Evolutionary conservation across 805 yeast genomes (phyloP), one percentile per base, ranked within the genome.

Genomic region (Candida glaebosa): DNA sequence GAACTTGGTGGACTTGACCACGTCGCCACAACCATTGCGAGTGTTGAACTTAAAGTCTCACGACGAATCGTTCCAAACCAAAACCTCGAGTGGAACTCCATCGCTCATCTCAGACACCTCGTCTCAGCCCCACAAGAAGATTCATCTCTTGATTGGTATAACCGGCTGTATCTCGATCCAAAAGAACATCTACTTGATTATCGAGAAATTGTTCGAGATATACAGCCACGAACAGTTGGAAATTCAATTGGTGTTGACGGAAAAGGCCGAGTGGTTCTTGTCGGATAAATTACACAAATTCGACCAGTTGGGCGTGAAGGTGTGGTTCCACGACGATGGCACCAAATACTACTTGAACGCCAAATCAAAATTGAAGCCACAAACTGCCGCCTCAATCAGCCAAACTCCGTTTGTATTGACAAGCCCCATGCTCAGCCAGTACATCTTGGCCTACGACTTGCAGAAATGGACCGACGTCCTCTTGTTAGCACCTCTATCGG

Each of bases 381-480:
- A 37, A 5, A 17, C 18, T 9, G 4, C 43, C 5, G 9, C 43
- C 3, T 25, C 42, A 2, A 30, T 28, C 16, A 22, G 6, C 16
- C 38, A 34, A 34, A 7, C 38, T 10, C 18, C 28, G 26, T 17
- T 17, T 15, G 18, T 28, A 26, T 24, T 46, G 17, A 45, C 48
- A 16, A 40, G 49, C 9, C 44, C 38, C 16, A 16, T 44, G 2
- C 34, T 52, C 8, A 47, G 46, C 25, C 52, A 52, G 32, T 51
- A 41, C 40, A 28, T 40, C 14, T 37, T 57, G 16, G 43, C 54
- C 12, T 50, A 47, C 31, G 53, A 57, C 3, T 38, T 57, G 16
- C 60, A 52, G 36, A 43, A 43, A 41, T 57, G 62, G 62, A 55
- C 62, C 7, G 62, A 57, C 39, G 57, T 57, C 5, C 42, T 57